Percentiles rank a stretch among this genome's conserved stretches.
Evolutionary conservation across 2,329 filamentous ascomycete species (phyloP).

Genomic region (Aureobasidium sp.): DNA sequence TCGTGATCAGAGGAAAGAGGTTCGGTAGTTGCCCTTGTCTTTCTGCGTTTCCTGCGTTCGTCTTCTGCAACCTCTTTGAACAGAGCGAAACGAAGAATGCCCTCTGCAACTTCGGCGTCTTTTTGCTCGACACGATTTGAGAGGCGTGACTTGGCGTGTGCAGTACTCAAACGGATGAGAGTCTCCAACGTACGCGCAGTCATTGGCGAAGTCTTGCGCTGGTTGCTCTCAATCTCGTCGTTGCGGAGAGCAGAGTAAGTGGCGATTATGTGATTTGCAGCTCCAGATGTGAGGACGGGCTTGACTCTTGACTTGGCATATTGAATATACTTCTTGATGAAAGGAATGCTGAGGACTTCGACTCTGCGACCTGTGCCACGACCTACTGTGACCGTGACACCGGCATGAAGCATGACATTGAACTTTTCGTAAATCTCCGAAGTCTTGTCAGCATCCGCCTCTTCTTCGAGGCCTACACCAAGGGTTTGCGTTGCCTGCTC

Average conservation of each 20-base stretch:
- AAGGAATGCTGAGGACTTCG: slow-evolving; percentile 89
- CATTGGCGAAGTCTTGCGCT: slow-evolving; percentile 87
- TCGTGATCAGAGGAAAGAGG: slow-evolving; percentile 49
- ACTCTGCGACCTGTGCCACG: slow-evolving; percentile 68
- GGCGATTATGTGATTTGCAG: slow-evolving; percentile 82
- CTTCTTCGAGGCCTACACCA: slow-evolving; percentile 75
- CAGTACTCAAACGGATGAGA: slow-evolving; percentile 93
- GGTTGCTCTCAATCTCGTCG: slow-evolving; percentile 90
- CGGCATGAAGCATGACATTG: slow-evolving; percentile 90
- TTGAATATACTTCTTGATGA: slow-evolving; percentile 99
- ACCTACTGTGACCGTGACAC: slow-evolving; percentile 69
- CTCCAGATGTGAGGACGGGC: slow-evolving; percentile 83
- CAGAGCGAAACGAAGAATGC: slow-evolving; percentile 84
- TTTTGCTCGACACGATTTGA: slow-evolving; percentile 83
- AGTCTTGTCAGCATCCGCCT: slow-evolving; percentile 64
- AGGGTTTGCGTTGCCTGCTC: slow-evolving; percentile 79
- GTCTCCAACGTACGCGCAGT: slow-evolving; percentile 97
- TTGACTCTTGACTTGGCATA: slow-evolving; percentile 91
- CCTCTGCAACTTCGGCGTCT: slow-evolving; percentile 81
- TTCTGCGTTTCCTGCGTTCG: slow-evolving; percentile 75
- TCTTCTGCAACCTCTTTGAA: slow-evolving; percentile 88
- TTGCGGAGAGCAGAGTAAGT: slow-evolving; percentile 91
- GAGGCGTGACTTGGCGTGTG: slow-evolving; percentile 86
- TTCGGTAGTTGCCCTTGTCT: slow-evolving; percentile 57
- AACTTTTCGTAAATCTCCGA: slow-evolving; percentile 95